Evolutionary conservation across 106 monocot genomes (phyloP), one percentile per base, ranked within the genome.

Genomic region (Dendrobium chrysotoxum): DNA sequence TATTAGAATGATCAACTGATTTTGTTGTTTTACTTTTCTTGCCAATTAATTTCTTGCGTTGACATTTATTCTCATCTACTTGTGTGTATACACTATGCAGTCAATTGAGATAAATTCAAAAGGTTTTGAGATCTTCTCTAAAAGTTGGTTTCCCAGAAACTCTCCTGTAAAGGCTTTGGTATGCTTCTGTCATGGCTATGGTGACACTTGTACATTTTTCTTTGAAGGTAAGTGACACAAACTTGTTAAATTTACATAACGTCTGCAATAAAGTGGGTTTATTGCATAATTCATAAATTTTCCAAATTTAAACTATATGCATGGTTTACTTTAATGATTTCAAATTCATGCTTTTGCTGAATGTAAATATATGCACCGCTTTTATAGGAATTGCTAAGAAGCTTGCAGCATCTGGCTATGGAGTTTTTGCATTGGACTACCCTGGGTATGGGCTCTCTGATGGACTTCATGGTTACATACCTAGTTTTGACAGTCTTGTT

Each of bases 181-280:
- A 80, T 98, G 82, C 80, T 91, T 91, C 79, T 98, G 97, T 83
- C 97, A 97, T 83, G 94, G 94, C 40, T 97, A 97, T 87, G 97
- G 97, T 20, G 97, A 97, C 83, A 97, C 97, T 57, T 97, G 94
- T 77, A 97, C 97, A 58, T 98, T 98, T 83, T 98, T 94, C 88
- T 88, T 98, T 84, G 97, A 98, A 91, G 94, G 97, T 94, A 80
- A 55, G 55, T 5, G 35, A 12, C 7, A 21, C 50, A 41, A 1
- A 31, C 47, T 77, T 5, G 61, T n/a, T 44, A 13, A 46, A 44
- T 71, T 10, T 68, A 35, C 28, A 44, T 47, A 0, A 77, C 20
- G 2, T 12, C 41, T 40, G 28, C 47, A 28, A 53, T 53, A 53
- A 77, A 47, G 2, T 61, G 16, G 5, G 25, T 25, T 13, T 70